Evolutionary conservation across 2,329 filamentous ascomycete species (phyloP), one percentile per base, ranked within the genome.

Genomic region (Fusarium secorum): DNA sequence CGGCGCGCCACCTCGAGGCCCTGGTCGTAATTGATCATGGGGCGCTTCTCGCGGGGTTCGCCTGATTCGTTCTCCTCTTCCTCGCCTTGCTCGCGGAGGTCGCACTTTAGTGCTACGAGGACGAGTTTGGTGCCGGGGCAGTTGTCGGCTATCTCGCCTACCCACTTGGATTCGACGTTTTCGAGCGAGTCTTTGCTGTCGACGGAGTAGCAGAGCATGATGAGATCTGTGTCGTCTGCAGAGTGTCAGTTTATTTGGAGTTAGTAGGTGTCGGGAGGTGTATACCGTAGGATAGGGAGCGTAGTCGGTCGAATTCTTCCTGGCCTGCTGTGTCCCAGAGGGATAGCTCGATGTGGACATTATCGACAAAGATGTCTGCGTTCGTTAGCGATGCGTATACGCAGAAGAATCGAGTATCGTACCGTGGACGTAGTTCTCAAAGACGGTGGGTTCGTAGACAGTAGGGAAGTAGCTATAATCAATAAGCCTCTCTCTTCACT

Each of bases 391-490:
- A 30, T 61, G 24, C 18, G 24, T 26, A 10, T 38, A 11, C 11
- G 18, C 18, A 24, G 11, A 33, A 14, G 22, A 24, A 7, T 6
- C 28, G 45, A 7, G 36, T 18, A 20, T 52, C 87, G 79, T 87
- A 97, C 93, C 94, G 81, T 99, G 95, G 71, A 99, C 95, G 82
- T 98, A 99, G 83, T 99, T 99, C 82, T 99, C 95, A 83, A 98
- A 98, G 73, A 98, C 95, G 38, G 95, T 99, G 59, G 96, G 96
- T 83, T 98, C 95, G 85, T 98, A 98, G 78, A 98, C 95, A 63
- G 95, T 98, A 55, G 95, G 95, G 82, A 99, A 99, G 83, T 98
- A 97, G 71, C 93, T 95, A 76, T 42, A 54, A 64, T 57, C 45
- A 26, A 64, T 70, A 46, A 79, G 74, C 42, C 14, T 44, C 38